phyloP scores from a whole-genome alignment of 2,329 filamentous ascomycete genomes.

The Phialocephala subalpina region DNA sequence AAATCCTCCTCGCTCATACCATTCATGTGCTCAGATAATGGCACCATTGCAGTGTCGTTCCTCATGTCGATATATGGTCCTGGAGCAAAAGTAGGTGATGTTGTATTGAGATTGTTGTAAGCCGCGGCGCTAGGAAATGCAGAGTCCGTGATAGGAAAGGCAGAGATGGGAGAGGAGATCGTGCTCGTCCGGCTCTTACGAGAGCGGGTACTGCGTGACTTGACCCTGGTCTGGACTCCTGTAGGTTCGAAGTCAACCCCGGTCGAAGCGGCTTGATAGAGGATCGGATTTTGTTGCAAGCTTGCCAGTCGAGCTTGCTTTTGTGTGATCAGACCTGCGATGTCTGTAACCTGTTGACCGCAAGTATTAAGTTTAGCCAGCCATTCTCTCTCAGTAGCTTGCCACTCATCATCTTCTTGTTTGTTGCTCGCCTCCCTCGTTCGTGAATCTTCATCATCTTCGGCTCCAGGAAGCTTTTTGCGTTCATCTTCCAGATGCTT shows the following conservation, averaged over 20 bases:
- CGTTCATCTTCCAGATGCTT: constrained; percentile 77
- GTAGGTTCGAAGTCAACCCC: constrained; percentile 44
- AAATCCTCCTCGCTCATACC: constrained; percentile 68
- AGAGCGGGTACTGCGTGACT: constrained; percentile 47
- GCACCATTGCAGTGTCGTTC: constrained; percentile 42
- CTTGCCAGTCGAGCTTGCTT: constrained; percentile 33
- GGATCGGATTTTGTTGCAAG: constrained; percentile 36
- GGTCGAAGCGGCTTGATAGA: constrained; percentile 44
- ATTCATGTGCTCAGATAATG: constrained; percentile 45
- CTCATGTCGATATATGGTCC: constrained; percentile 53
- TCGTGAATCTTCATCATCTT: constrained; percentile 59
- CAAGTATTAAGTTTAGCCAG: constrained; percentile 34
- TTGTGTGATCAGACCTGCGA: constrained; percentile 35
- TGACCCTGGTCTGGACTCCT: constrained; percentile 41
- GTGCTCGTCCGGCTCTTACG: constrained; percentile 50
- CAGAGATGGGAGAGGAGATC: constrained; percentile 40
- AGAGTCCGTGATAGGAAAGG: constrained; percentile 42
- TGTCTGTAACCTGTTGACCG: constrained; percentile 35
- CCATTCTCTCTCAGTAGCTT: constrained; percentile 37
- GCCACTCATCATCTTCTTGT: constrained; percentile 44
- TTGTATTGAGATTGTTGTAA: constrained; percentile 52
- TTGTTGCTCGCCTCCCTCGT: constrained; percentile 39
- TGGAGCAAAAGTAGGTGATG: constrained; percentile 59
- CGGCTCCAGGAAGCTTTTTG: constrained; percentile 68
- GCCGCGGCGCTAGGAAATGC: constrained; percentile 47